A percentile compares a stretch with the other conserved stretches of the same genome.
These are phyloP conservation scores for Parathielavia appendiculata DNA, from an alignment of 495 filamentous ascomycete species.

Conservation along the genomic window DNA sequence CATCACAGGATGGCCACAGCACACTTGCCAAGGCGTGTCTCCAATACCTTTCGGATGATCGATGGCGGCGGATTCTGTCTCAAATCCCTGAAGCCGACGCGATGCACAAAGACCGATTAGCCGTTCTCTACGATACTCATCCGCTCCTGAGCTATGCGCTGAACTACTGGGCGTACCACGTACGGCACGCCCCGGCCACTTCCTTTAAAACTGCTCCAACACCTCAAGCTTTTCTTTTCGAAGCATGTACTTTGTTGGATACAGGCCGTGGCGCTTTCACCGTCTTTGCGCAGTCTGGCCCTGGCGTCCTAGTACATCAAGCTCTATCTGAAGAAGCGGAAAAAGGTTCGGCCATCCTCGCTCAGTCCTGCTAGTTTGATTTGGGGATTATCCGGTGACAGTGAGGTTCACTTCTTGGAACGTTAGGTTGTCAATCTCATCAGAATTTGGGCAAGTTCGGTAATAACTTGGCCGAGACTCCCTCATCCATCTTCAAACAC, in stretches of 20 bases:
- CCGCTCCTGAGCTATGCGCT: constrained; percentile 4
- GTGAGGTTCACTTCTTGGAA: not conserved
- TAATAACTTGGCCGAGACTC: not conserved
- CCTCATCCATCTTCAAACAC: constrained; percentile 7
- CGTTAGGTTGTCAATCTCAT: not conserved
- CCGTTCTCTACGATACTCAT: not conserved
- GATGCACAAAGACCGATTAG: not conserved
- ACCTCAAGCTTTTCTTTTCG: constrained; percentile 2
- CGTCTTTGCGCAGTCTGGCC: not conserved
- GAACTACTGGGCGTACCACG: constrained; percentile 7
- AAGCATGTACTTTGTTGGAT: constrained; percentile 5
- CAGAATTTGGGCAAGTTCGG: constrained; percentile 2
- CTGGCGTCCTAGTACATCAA: constrained; percentile 6
- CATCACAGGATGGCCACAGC: not conserved
- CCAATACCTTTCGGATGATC: not conserved
- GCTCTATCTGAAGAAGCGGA: constrained; percentile 3
- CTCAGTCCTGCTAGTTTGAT: not conserved
- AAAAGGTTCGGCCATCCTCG: not conserved
- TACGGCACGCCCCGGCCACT: not conserved
- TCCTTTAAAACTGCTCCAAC: constrained; percentile 1
- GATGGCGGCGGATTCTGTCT: constrained; percentile 1
- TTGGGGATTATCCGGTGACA: not conserved
- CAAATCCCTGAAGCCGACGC: not conserved
- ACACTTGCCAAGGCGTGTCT: not conserved
- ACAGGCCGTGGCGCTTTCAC: constrained; percentile 1